These are phyloP conservation scores for Alloascoidea hylecoeti DNA, from an alignment of 805 yeast species.

Conservation along the genomic window DNA sequence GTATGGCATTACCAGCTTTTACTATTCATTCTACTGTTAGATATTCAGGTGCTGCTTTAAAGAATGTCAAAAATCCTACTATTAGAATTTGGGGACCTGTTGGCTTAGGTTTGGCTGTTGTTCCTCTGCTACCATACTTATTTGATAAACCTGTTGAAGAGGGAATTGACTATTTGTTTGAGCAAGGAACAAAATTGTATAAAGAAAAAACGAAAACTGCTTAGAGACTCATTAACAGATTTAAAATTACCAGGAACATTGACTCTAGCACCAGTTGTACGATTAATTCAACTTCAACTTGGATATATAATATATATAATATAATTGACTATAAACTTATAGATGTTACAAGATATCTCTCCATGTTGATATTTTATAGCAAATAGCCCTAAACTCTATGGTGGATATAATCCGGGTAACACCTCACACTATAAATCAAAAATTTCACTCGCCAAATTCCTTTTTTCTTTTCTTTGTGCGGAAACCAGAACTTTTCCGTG, in stretches of 20 bases:
- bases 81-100: constrained; percentile 64
- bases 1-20: constrained; percentile 80
- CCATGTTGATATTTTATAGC: not conserved
- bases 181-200: constrained; percentile 24
- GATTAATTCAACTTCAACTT: not conserved
- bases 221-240: not conserved
- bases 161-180: constrained; percentile 49
- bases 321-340: not conserved
- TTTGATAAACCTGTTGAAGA: constrained; percentile 77
- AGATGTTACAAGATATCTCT: not conserved
- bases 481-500: constrained; percentile 1
- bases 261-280: not conserved
- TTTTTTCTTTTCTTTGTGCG: constrained; percentile 1
- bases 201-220: not conserved
- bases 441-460: not conserved
- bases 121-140: constrained; percentile 63
- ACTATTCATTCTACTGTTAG: constrained; percentile 66
- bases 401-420: not conserved
- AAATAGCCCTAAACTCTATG: not conserved
- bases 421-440: not conserved
- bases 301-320: not conserved
- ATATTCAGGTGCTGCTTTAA: constrained; percentile 49
- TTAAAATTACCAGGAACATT: not conserved
- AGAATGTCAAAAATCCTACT: constrained; percentile 31
- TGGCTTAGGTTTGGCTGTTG: constrained; percentile 61